Conservation (phyloP, 2,329 filamentous ascomycete genomes). For the Arthrobotrys conoides region DNA sequence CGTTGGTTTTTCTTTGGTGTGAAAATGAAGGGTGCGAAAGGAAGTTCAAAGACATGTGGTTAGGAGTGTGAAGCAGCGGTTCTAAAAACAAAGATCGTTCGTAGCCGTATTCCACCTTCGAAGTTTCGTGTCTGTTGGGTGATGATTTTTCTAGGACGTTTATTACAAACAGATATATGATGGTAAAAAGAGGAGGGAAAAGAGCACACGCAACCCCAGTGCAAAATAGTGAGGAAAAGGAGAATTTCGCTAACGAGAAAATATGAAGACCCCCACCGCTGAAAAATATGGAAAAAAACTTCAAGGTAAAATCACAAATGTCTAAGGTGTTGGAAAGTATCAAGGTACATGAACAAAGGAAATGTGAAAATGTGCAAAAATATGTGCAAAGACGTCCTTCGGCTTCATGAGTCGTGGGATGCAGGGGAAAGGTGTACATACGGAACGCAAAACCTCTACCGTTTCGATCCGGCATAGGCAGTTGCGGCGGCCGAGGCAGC, state of each 20-base stretch:
- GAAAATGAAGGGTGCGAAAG: slow-evolving; percentile 30
- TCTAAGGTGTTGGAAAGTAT: slow-evolving; percentile 45
- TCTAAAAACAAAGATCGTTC: slow-evolving; percentile 51
- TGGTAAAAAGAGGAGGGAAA: slow-evolving; percentile 33
- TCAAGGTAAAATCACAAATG: slow-evolving; percentile 26
- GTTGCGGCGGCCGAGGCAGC: slow-evolving; percentile 82
- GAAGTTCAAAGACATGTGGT: slow-evolving; percentile 37
- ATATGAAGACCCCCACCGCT: slow-evolving; percentile 42
- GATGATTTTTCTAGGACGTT: slow-evolving; percentile 47
- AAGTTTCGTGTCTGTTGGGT: slow-evolving; percentile 56
- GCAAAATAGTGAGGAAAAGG: slow-evolving; percentile 39
- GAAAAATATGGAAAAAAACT: slow-evolving; percentile 34
- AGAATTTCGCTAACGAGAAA: slow-evolving; percentile 32
- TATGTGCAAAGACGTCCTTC: slow-evolving; percentile 32
- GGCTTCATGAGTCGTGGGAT: slow-evolving; percentile 25
- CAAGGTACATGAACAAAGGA: slow-evolving; percentile 52
- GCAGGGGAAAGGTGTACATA: slow-evolving; percentile 21
- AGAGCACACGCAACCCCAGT: slow-evolving; percentile 35
- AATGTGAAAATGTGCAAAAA: slow-evolving; percentile 33
- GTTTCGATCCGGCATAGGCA: slow-evolving; percentile 73
- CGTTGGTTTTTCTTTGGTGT: slow-evolving; percentile 12
- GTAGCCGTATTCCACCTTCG: slow-evolving; percentile 45
- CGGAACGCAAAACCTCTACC: slow-evolving; percentile 68
- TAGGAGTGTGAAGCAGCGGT: slow-evolving; percentile 39
- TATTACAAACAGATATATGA: slow-evolving; percentile 58